These are phyloP conservation scores for Metrosideros polymorpha DNA, from an alignment of 441 rosid species.

Conservation along the genomic window DNA sequence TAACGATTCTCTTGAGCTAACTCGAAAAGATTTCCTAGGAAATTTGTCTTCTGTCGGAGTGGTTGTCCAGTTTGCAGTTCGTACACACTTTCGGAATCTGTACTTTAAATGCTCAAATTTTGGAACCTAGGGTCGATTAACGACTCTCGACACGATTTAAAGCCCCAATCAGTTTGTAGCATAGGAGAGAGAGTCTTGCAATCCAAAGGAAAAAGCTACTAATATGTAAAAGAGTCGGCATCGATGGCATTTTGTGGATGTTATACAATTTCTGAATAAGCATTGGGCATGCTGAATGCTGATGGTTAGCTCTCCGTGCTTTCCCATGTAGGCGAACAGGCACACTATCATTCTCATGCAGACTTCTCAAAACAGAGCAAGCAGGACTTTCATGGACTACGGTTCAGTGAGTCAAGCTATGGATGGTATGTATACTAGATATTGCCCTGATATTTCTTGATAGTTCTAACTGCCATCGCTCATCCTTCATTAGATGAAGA, in stretches of 20 bases:
- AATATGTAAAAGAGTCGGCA: not conserved
- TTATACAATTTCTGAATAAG: not conserved
- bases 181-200: not conserved
- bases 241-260: not conserved
- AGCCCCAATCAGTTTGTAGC: not conserved
- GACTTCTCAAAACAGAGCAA: conserved; percentile 62
- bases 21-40: not conserved
- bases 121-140: not conserved
- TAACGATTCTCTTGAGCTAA: not conserved
- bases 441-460: not conserved
- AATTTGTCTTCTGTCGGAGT: not conserved
- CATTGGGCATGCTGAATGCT: not conserved
- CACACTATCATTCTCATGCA: conserved; percentile 96
- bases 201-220: not conserved
- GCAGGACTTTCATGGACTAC: conserved; percentile 93
- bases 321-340: conserved; percentile 54
- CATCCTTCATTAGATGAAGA: not conserved
- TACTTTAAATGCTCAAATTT: not conserved
- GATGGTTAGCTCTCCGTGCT: not conserved
- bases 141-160: not conserved
- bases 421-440: conserved; percentile 51
- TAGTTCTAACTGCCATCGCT: not conserved
- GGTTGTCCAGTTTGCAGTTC: not conserved
- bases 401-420: conserved; percentile 84
- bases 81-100: not conserved